A percentile compares a stretch with the other conserved stretches of the same genome.
Conservation (phyloP, 1,284 basidiomycete genomes). For the Malassezia psittaci region DNA sequence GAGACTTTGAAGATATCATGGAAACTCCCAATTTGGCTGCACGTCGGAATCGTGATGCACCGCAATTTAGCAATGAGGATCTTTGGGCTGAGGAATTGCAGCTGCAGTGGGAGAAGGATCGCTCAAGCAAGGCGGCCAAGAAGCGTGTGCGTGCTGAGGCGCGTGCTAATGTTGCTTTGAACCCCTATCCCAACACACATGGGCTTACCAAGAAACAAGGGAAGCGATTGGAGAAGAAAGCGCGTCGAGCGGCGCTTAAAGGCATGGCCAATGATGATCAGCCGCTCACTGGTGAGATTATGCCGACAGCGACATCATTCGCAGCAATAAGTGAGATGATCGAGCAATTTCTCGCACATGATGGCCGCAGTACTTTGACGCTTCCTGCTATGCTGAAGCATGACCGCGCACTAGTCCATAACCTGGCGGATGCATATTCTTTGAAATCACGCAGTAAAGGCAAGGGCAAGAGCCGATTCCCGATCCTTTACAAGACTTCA, state of each 20-base stretch:
- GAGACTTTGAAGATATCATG: background rate
- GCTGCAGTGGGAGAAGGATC: conserved; percentile 50
- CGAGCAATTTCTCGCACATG: conserved; percentile 27
- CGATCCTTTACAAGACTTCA: conserved; percentile 41
- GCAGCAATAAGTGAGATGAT: conserved; percentile 35
- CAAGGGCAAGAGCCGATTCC: conserved; percentile 30
- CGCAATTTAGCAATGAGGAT: conserved; percentile 33
- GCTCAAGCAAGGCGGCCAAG: conserved; percentile 26
- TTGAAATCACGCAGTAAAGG: conserved; percentile 35
- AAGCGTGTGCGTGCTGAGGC: conserved; percentile 39
- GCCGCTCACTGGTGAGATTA: conserved; percentile 8
- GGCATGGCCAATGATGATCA: conserved; percentile 18
- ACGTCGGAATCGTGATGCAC: background rate
- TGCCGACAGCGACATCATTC: conserved; percentile 19
- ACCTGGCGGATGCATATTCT: conserved; percentile 37
- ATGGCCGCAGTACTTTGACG: conserved; percentile 30
- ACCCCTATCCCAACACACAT: conserved; percentile 47
- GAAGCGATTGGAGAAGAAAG: conserved; percentile 24
- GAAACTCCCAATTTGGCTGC: background rate
- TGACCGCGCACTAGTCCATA: conserved; percentile 41
- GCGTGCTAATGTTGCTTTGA: conserved; percentile 53
- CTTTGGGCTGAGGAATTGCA: conserved; percentile 58
- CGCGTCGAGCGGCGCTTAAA: conserved; percentile 23
- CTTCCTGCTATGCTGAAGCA: conserved; percentile 45
- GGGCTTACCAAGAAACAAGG: conserved; percentile 28